Conservation (phyloP, 306 rosid genomes). For the Trifolium fragiferum region DNA sequence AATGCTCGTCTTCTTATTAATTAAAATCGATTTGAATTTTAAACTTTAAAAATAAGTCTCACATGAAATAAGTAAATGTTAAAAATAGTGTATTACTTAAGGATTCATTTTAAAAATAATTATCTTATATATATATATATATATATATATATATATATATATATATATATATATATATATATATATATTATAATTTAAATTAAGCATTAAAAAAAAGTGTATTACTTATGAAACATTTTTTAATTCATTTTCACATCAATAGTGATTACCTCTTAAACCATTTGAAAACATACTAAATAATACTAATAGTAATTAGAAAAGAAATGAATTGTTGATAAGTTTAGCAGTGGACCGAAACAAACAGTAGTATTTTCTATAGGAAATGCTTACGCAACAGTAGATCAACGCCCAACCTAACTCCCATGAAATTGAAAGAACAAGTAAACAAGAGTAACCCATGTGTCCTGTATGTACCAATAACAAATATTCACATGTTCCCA, state of each 20-base stretch:
- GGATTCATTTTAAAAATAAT: too few species aligned
- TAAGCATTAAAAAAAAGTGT: too few species aligned
- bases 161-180: too few species aligned
- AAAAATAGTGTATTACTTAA: too few species aligned
- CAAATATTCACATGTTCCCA: slow-evolving; percentile 38
- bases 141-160: too few species aligned
- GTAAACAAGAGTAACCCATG: slow-evolving; percentile 21
- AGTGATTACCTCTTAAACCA: slow-evolving; percentile 1
- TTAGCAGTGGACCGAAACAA: slow-evolving; percentile 31
- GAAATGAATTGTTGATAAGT: not conserved
- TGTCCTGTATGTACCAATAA: slow-evolving; percentile 43
- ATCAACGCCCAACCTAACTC: slow-evolving; percentile 75
- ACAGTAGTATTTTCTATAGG: not conserved
- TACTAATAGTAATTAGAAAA: not conserved
- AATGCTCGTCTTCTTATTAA: too few species aligned
- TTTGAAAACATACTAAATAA: not conserved
- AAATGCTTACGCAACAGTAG: slow-evolving; percentile 44
- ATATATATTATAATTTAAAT: too few species aligned
- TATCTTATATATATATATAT: too few species aligned
- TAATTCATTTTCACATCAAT: not conserved
- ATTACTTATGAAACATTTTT: too few species aligned
- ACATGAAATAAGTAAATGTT: too few species aligned
- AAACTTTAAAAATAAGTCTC: too few species aligned
- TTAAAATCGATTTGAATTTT: too few species aligned
- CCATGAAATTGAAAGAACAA: slow-evolving; percentile 1